Evolutionary conservation across 345 rosid genomes (phyloP), one percentile per base, ranked within the genome.

Genomic region (Anastatica hierochuntica): DNA sequence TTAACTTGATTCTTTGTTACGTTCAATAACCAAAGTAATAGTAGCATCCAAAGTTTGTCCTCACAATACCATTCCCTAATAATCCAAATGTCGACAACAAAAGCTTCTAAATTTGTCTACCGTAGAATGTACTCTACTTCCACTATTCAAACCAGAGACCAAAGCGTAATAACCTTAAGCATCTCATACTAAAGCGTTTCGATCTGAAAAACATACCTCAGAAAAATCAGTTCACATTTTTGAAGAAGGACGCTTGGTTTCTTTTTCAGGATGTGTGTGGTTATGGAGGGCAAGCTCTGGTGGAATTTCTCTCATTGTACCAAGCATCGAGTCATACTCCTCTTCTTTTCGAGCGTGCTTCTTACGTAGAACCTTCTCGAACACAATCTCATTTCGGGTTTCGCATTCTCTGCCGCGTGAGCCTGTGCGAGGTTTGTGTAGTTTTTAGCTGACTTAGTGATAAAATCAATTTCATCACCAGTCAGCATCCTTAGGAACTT

Each of bases 401-500:
- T 90, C 3, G 85, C 84, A 56, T 87, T 87, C 80, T 87, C 98
- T 48, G 85, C 80, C 11, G 90, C 84, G 72, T 90, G 98, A 53
- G 75, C 94, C 62, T 81, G 85, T 0, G 94, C 96, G 24, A 90
- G 86, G 81, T 88, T 81, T 69, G 78, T 51, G 70, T 90, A 90
- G 69, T 81, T 88, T 67, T 71, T 54, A 40, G 95, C 94, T 41
- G 96, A 82, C 60, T 78, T 65, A 26, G 95, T 42, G 75, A 88
- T 77, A 59, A 87, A 87, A 35, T 78, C 74, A 43, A 70, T 73
- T 77, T 90, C 98, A 50, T 77, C 77, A 14, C 73, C 81, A 7
- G 76, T 76, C 36, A 90, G 84, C 81, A 82, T 82, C 68, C 98
- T 79, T 72, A 90, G 72, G 66, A 90, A 90, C 74, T 67, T 84